Evolutionary conservation across 1,284 basidiomycete species (phyloP).

Genomic region (Hemileia vastatrix): DNA sequence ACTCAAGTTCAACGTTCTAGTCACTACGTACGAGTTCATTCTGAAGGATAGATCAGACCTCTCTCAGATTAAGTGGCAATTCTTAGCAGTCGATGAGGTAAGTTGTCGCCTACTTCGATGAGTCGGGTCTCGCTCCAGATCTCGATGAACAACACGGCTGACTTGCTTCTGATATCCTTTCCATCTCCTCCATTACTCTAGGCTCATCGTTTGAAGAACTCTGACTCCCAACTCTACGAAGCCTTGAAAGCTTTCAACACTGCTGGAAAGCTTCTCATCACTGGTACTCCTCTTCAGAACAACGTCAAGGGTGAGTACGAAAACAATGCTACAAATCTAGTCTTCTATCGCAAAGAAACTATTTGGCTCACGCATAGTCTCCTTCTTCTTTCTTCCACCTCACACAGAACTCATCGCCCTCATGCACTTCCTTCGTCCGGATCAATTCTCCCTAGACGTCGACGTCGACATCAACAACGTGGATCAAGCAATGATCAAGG

Average conservation of each 20-base stretch:
- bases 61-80: constrained; percentile 42
- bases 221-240: constrained; percentile 42
- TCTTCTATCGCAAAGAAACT: neutral
- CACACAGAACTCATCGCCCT: constrained; percentile 37
- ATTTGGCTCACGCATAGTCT: neutral
- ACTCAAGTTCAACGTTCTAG: constrained; percentile 41
- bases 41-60: constrained; percentile 41
- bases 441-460: too few relatives aligned
- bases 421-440: constrained; percentile 43
- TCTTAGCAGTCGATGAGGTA: constrained; percentile 41
- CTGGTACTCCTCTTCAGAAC: constrained; percentile 43
- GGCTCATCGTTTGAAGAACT: constrained; percentile 43
- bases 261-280: constrained; percentile 42
- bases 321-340: neutral
- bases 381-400: neutral
- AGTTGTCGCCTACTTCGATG: neutral
- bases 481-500: constrained; percentile 38
- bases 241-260: constrained; percentile 38
- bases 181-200: neutral
- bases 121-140: neutral
- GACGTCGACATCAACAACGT: constrained; percentile 41
- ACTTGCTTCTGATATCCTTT: neutral
- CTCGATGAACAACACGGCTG: neutral
- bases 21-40: constrained; percentile 44
- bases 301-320: constrained; percentile 35